phyloP scores from a whole-genome alignment of 495 filamentous ascomycete genomes.

The Aspergillus haitiensis region DNA sequence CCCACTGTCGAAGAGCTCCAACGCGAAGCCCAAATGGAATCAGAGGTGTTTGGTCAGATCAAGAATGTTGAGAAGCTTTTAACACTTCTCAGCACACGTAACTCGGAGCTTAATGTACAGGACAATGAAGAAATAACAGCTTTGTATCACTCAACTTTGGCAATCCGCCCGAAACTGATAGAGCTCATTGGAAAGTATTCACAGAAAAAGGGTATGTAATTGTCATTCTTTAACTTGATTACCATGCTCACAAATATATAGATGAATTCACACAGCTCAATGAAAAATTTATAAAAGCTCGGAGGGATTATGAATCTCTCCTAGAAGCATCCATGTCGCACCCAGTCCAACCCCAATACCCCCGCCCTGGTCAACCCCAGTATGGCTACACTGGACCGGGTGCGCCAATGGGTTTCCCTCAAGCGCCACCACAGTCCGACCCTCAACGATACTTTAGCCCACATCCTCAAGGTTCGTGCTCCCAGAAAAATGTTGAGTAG shows the following conservation, averaged over 20 bases:
- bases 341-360: conserved; percentile 71
- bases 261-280: conserved; percentile 98
- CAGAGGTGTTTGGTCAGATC: conserved; percentile 96
- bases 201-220: conserved; percentile 84
- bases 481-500: not conserved
- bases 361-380: conserved; percentile 59
- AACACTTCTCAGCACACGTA: conserved; percentile 90
- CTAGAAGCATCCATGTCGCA: conserved; percentile 95
- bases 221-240: not conserved
- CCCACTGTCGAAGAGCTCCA: conserved; percentile 93
- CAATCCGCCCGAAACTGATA: conserved; percentile 94
- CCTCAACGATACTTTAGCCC: conserved; percentile 72
- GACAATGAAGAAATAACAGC: conserved; percentile 93
- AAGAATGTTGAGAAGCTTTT: conserved; percentile 98
- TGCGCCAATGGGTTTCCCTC: conserved; percentile 52
- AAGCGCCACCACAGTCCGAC: conserved; percentile 54
- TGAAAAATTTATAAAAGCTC: conserved; percentile 98
- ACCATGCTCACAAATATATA: conserved; percentile 38
- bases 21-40: conserved; percentile 94
- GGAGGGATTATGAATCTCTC: conserved; percentile 93
- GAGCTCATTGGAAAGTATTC: conserved; percentile 99
- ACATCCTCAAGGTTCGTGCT: conserved; percentile 49
- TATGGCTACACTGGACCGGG: conserved; percentile 61
- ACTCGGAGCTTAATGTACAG: conserved; percentile 78
- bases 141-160: conserved; percentile 88